Evolutionary conservation across 2,329 filamentous ascomycete species (phyloP), one percentile per base, ranked within the genome.

Genomic region (Fusarium musae): DNA sequence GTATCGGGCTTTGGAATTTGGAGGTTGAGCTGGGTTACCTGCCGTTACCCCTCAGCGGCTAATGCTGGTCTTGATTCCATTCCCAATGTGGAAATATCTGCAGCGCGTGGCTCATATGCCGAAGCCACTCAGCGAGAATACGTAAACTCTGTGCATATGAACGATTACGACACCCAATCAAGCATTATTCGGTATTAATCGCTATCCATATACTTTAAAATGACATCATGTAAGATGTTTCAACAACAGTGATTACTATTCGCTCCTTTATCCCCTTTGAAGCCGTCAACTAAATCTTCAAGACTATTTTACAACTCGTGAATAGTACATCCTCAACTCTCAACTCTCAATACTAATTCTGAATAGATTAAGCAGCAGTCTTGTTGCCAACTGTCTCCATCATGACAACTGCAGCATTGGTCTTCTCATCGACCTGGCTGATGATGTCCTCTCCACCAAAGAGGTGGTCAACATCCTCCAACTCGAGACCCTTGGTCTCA

Each of bases 401-500:
- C 54, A 67, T 68, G 12, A 61, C 47, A 23, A 67, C 54, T 6
- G 63, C 58, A 6, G 54, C 36, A 34, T 68, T 34, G 3, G 56
- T 46, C 64, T 74, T 75, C 39, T 75, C 68, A 12, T 74, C 71
- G n/a, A 74, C 8, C 5, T 43, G 49, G 3, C 63, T 64, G 16
- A 68, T 46, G 11, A 74, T 59, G n/a, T 69, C 59, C 21, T 69
- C 66, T 12, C 66, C 66, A 8, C 66, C 66, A 13, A 75, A 75
- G 3, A 75, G 72, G 5, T 67, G 75, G 37, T 86, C 85, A 40
- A 88, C 83, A 70, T 87, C 85, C 73, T 88, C 87, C 5, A 88
- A 80, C 53, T 83, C 82, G 13, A 86, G 78, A 0, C 83, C 82
- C 53, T 83, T 84, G 1, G 85, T 87, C 69, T 87, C 85, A 1